Base-by-base conservation (phyloP, 1,284 basidiomycete genomes). In the Malassezia furfur region DNA sequence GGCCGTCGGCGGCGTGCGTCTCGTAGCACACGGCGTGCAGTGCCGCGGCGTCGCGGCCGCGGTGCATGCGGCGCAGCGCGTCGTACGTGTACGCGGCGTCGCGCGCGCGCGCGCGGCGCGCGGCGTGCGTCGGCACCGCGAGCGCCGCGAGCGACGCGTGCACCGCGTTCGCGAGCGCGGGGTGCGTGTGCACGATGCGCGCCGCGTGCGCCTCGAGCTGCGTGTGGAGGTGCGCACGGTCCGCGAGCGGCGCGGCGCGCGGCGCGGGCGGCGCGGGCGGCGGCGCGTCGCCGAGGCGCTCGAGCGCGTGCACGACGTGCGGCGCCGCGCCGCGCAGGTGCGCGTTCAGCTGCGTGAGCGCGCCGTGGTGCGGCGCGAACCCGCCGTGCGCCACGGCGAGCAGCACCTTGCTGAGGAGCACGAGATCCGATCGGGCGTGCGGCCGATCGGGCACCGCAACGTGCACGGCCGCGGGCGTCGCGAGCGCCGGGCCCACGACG, bases 361-460 rank as follows among this genome's bases (percentile, higher is more conserved):
- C 22, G 8, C 40, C 47, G 19, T 35, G 43, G 47, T 54, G 47
- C 32, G 46, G 9, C 15, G 39, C 21, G 14, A 54, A 49, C 1
- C 47, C 35, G 25, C 40, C 40, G n/a, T 54, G 52, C 1, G 43
- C 47, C 1, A 54, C 47, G 12, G 47, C 52, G n/a, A 54, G 39
- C 8, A 49, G 28, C 22, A 49, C 47, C 39, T 54, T 54, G 47
- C 43, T 49, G 0, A 54, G 34, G 14, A 54, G 48, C 21, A 48
- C 6, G 28, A 54, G 25, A 1, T 48, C 47, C 17, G 47, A 40
- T 9, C 35, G 52, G 4, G 31, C 17, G 38, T 32, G n/a, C 10
- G 39, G 22, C 14, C 36, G 31, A 30, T 22, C 22, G 3, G 52
- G 40, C 38, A 41, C 9, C 39, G 38, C 10, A 14, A 49, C 47